Conservation (phyloP, 2,329 filamentous ascomycete genomes). For the Clonostachys rhizophaga region DNA sequence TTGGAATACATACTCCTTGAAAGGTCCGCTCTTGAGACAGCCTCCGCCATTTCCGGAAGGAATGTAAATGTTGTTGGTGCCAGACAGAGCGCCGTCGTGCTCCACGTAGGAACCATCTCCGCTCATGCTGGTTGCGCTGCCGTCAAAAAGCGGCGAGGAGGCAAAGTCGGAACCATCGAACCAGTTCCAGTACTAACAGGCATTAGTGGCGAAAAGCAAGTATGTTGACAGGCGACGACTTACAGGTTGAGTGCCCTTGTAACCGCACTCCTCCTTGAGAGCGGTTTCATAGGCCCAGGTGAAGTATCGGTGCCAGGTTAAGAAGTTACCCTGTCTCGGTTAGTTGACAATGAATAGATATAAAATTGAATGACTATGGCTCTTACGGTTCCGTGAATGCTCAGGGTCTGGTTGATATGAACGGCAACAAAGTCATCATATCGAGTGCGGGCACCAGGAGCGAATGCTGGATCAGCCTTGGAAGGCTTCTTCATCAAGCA, state of each 20-base stretch:
- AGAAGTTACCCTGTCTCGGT: slow-evolving; percentile 16
- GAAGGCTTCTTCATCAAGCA: slow-evolving; percentile 13
- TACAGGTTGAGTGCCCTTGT: slow-evolving; percentile 24
- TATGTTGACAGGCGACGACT: neutral
- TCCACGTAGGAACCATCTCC: slow-evolving; percentile 32
- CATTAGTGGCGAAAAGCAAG: neutral
- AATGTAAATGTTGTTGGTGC: slow-evolving; percentile 8
- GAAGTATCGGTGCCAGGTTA: slow-evolving; percentile 37
- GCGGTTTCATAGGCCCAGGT: slow-evolving; percentile 28
- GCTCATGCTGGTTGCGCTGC: slow-evolving; percentile 42
- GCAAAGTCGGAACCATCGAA: slow-evolving; percentile 30
- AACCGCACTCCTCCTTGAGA: slow-evolving; percentile 32
- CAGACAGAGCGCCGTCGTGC: slow-evolving; percentile 1
- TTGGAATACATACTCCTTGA: slow-evolving; percentile 31
- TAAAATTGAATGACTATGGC: neutral
- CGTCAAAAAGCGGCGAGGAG: slow-evolving; percentile 50
- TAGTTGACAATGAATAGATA: neutral
- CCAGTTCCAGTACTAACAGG: slow-evolving; percentile 42
- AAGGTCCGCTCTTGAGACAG: slow-evolving; percentile 43
- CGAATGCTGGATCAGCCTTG: slow-evolving; percentile 8
- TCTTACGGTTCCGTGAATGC: slow-evolving; percentile 15
- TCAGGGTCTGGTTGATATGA: slow-evolving; percentile 19
- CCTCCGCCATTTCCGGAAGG: slow-evolving; percentile 51
- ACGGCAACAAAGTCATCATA: slow-evolving; percentile 24
- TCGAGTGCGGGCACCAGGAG: slow-evolving; percentile 15